Percentiles rank a stretch among this genome's conserved stretches.
These are phyloP conservation scores for Clavispora phyllophila DNA, from an alignment of 805 yeast species.

Conservation along the genomic window DNA sequence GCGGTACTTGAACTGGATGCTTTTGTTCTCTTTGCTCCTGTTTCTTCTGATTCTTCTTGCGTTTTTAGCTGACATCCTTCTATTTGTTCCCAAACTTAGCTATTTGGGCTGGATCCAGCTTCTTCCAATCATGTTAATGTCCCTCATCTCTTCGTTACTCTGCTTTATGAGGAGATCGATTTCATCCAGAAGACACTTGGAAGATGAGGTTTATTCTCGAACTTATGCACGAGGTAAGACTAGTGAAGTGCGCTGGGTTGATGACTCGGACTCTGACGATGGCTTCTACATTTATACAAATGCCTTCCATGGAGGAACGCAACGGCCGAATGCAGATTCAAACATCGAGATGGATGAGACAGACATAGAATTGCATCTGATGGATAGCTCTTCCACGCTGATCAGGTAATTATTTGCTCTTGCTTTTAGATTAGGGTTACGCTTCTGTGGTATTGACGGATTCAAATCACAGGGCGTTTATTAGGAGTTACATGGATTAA, in stretches of 20 bases:
- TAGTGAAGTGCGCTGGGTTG: constrained; percentile 4
- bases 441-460: too few relatives aligned
- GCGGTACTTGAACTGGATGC: constrained; percentile 43
- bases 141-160: constrained; percentile 57
- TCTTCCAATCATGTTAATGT: constrained; percentile 60
- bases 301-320: constrained; percentile 28
- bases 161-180: constrained; percentile 72
- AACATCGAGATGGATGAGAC: not conserved
- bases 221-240: constrained; percentile 7
- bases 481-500: not conserved
- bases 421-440: not conserved
- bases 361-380: not conserved
- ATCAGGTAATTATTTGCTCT: not conserved
- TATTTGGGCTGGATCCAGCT: constrained; percentile 87
- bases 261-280: constrained; percentile 37
- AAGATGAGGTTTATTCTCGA: constrained; percentile 15
- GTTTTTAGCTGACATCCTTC: constrained; percentile 73
- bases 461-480: too few relatives aligned
- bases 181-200: constrained; percentile 42
- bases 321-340: not conserved
- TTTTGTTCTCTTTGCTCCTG: constrained; percentile 59
- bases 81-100: constrained; percentile 69
- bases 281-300: constrained; percentile 41
- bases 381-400: not conserved
- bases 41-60: constrained; percentile 68